Evolutionary conservation across 78 protist genomes (phyloP).

Genomic region (Speleostelium caveatum): DNA sequence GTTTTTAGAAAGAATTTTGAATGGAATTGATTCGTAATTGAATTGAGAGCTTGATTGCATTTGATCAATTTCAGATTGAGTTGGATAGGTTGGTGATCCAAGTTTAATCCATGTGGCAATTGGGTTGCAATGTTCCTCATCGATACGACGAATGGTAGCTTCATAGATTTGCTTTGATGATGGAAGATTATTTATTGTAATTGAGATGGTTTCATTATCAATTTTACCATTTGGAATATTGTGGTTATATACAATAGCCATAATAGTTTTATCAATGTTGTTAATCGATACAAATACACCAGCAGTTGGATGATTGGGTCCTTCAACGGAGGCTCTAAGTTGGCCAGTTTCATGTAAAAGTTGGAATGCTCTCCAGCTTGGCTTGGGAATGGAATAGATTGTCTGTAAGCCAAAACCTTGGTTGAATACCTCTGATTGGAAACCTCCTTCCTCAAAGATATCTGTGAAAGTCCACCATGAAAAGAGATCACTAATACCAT

Average conservation of each 20-base stretch:
- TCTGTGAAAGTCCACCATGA: constrained; percentile 80
- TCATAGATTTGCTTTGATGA: not conserved
- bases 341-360: constrained; percentile 74
- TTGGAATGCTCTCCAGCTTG: constrained; percentile 74
- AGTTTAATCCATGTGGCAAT: constrained; percentile 29
- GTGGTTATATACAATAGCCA: constrained; percentile 46
- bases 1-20: not conserved
- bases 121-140: constrained; percentile 66
- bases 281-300: constrained; percentile 56
- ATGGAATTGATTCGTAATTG: not conserved
- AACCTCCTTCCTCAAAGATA: constrained; percentile 75
- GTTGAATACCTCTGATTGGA: constrained; percentile 48
- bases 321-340: constrained; percentile 5
- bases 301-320: constrained; percentile 64
- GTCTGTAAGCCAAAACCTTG: constrained; percentile 75
- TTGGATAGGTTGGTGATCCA: constrained; percentile 69
- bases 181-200: constrained; percentile 24
- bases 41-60: not conserved
- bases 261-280: not conserved
- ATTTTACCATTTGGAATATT: constrained; percentile 65
- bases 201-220: constrained; percentile 6
- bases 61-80: constrained; percentile 5
- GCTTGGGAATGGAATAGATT: constrained; percentile 55
- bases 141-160: constrained; percentile 43
- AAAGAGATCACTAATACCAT: constrained; percentile 67